Evolutionary conservation across 78 protist genomes (phyloP), one percentile per base, ranked within the genome.

Genomic region (Emiliania huxleyi): DNA sequence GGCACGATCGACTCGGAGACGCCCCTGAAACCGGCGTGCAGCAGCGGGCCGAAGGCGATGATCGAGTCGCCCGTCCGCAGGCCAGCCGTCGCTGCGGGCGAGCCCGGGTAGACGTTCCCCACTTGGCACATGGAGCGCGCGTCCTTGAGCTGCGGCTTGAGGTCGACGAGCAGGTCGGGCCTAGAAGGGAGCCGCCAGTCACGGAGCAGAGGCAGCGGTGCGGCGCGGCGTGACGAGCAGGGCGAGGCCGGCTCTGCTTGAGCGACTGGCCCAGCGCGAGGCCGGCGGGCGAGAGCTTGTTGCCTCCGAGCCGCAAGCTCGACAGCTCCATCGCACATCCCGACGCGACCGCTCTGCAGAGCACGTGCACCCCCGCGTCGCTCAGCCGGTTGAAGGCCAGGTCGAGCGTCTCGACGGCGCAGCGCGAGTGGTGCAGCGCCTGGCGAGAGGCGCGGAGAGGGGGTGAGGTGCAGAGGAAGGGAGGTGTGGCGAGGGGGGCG

Each of bases 301-400:
- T 77, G 48, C 85, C 85, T 21, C 85, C 85, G 35, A 77, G 46
- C 29, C 40, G 40, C 3, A 77, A 33, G 23, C 6, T 12, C 48
- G 19, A 1, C n/a, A 77, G 46, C 85, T 77, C 85, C 19, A 77
- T 3, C 25, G 85, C 85, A 18, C 25, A 23, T 21, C 85, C 46
- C 4, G 18, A 2, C 35, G 46, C 42, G 85, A 77, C 2, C n/a
- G 85, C 85, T 22, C 40, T 37, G 44, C 3, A 40, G 19, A 77
- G 46, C 26, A 77, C 48, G 46, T 77, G 85, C 48, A 77, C 85
- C 2, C 85, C 85, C n/a, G 85, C 85, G 15, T 77, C 85, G 18
- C 46, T 77, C 15, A 77, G 44, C 46, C n/a, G 6, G 46, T 77
- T 77, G 85, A 77, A 77, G 42, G 48, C 46, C 25, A 77, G 85